A percentile compares a stretch with the other conserved stretches of the same genome.
These are phyloP conservation scores for Colletotrichum tamarilloi DNA, from an alignment of 2,329 filamentous ascomycete genomes.

Conservation along the genomic window DNA sequence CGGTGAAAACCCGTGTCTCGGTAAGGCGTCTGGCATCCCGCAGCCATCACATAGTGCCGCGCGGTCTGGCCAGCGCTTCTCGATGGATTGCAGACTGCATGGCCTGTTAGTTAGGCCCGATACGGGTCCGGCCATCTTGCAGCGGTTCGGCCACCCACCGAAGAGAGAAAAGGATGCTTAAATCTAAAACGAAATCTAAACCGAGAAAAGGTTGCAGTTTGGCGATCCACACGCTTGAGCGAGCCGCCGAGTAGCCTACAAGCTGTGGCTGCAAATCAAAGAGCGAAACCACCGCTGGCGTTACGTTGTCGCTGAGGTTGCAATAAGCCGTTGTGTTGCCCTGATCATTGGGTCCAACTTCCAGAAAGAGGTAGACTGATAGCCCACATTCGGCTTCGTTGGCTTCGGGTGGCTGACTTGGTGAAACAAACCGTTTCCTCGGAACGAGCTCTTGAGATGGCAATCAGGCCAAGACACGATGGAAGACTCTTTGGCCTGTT, in stretches of 20 bases:
- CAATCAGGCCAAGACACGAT: background rate
- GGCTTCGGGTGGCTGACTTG: conserved; percentile 5
- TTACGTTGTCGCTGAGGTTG: conserved; percentile 23
- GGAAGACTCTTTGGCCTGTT: background rate
- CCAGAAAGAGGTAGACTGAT: background rate
- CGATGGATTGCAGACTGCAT: conserved; percentile 5
- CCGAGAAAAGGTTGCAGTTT: conserved; percentile 19
- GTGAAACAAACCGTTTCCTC: conserved; percentile 25
- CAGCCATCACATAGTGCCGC: conserved; percentile 20
- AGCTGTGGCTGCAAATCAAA: conserved; percentile 15
- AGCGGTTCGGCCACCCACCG: conserved; percentile 10
- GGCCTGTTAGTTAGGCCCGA: background rate
- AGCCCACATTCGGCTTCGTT: background rate
- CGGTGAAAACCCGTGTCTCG: background rate
- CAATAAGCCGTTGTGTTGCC: conserved; percentile 2
- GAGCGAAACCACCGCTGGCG: conserved; percentile 21
- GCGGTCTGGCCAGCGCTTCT: conserved; percentile 26
- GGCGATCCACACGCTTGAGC: conserved; percentile 14
- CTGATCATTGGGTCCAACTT: conserved; percentile 14
- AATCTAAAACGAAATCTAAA: conserved; percentile 25
- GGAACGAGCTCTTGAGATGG: background rate
- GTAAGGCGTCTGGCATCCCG: conserved; percentile 2
- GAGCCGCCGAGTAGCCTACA: conserved; percentile 3
- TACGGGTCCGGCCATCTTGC: background rate
- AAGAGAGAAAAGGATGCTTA: conserved; percentile 12